phyloP scores from a whole-genome alignment of 352 stramenopile species.

The Blastocystis sp. region DNA sequence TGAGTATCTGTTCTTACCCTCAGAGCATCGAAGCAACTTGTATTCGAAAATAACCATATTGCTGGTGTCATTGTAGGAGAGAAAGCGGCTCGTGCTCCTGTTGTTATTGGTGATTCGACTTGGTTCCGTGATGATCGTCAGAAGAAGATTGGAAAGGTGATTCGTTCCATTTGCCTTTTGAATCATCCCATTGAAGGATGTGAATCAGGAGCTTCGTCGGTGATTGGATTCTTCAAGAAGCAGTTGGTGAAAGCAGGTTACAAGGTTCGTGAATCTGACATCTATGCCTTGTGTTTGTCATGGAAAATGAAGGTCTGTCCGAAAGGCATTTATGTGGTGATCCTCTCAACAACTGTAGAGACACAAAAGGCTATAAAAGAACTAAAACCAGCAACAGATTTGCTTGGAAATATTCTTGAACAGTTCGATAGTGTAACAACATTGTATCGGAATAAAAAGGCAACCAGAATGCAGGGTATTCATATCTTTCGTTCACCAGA shows the following conservation, averaged over 20 bases:
- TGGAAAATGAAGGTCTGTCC: slow-evolving; percentile 88
- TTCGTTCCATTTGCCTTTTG: slow-evolving; percentile 97
- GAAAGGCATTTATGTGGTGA: slow-evolving; percentile 94
- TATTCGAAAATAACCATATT: slow-evolving; percentile 80
- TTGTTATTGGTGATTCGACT: slow-evolving; percentile 96
- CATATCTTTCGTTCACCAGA: slow-evolving; percentile 29
- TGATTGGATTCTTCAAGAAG: slow-evolving; percentile 97
- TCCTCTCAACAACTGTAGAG: slow-evolving; percentile 95
- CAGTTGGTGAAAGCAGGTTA: slow-evolving; percentile 69
- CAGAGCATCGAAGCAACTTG: slow-evolving; percentile 57
- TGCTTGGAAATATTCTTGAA: slow-evolving; percentile 91
- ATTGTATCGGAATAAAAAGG: slow-evolving; percentile 5
- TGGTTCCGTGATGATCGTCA: slow-evolving; percentile 93
- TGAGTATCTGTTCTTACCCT: neutral
- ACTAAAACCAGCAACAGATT: slow-evolving; percentile 86
- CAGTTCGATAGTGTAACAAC: slow-evolving; percentile 87
- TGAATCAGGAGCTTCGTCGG: slow-evolving; percentile 85
- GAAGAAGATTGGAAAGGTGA: slow-evolving; percentile 85
- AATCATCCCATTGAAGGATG: slow-evolving; percentile 95
- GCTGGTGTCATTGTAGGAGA: slow-evolving; percentile 82
- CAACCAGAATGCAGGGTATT: slow-evolving; percentile 26
- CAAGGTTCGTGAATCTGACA: slow-evolving; percentile 71
- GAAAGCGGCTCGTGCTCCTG: slow-evolving; percentile 90
- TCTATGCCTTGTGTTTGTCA: slow-evolving; percentile 95
- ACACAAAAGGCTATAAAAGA: slow-evolving; percentile 89